Percentiles rank a stretch among this genome's conserved stretches.
phyloP scores from a whole-genome alignment of 176 grass and related monocot species.

The Avena sativa region DNA sequence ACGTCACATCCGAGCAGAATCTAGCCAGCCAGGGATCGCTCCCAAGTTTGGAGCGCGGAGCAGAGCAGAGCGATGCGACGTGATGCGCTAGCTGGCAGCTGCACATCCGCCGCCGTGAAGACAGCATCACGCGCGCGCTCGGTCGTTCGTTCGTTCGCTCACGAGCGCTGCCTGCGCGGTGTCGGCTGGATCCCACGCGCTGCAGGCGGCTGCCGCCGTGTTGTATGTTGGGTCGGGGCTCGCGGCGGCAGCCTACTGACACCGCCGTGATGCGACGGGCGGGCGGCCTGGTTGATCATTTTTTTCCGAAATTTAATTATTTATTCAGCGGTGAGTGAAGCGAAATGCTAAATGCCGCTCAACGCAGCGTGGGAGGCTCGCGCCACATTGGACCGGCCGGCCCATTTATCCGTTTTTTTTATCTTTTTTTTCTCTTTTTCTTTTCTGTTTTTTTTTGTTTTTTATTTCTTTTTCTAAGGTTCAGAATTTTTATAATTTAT shows the following conservation, averaged over 20 bases:
- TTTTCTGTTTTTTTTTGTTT: too few species aligned
- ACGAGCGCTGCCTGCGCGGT: slow-evolving; percentile 3
- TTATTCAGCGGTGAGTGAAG: too few species aligned
- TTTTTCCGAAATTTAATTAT: not conserved
- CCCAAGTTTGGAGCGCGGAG: not conserved
- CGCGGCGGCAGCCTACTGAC: not conserved
- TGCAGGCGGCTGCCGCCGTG: not conserved
- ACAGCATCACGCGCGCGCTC: not conserved
- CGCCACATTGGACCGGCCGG: too few species aligned
- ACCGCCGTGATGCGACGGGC: slow-evolving; percentile 8
- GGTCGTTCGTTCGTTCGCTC: not conserved
- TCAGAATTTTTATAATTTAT: too few species aligned
- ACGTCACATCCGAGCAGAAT: not conserved
- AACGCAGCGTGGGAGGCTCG: too few species aligned
- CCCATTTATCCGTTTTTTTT: too few species aligned
- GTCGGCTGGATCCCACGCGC: not conserved
- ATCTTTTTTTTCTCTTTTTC: too few species aligned
- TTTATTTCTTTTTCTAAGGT: too few species aligned
- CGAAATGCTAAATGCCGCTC: too few species aligned
- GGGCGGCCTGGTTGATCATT: not conserved
- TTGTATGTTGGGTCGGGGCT: slow-evolving; percentile 27
- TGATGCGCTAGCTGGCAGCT: not conserved
- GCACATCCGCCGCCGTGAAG: slow-evolving; percentile 27
- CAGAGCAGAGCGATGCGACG: not conserved
- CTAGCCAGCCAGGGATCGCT: not conserved